A percentile compares a stretch with the other conserved stretches of the same genome.
Evolutionary conservation across 139 green algal genomes (phyloP).

Genomic region (Helicosporidium sp.): DNA sequence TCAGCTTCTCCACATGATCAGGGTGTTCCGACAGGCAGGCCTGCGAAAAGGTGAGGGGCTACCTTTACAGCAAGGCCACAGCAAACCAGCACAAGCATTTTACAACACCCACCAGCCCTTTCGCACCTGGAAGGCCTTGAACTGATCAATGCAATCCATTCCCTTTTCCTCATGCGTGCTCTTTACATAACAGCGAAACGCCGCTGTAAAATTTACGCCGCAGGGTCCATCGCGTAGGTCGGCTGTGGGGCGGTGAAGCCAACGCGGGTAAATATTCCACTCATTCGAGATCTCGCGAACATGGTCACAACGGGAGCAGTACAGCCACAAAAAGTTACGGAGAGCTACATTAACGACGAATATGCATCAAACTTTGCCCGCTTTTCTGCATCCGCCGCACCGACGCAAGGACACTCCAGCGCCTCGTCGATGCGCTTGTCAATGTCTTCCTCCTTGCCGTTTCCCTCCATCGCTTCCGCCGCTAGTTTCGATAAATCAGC

Average conservation of each 20-base stretch:
- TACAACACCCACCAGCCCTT: background rate
- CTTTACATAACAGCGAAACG: conserved; percentile 18
- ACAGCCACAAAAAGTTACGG: too few species aligned
- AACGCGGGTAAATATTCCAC: too few species aligned
- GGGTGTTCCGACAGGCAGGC: conserved; percentile 13
- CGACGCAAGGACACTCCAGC: conserved; percentile 16
- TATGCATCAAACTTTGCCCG: too few species aligned
- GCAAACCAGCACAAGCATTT: background rate
- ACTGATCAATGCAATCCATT: conserved; percentile 19
- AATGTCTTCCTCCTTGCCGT: background rate
- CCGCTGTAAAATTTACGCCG: conserved; percentile 8
- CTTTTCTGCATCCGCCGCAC: background rate
- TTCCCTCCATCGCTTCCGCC: background rate
- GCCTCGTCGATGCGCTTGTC: conserved; percentile 7
- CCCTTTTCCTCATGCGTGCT: conserved; percentile 20
- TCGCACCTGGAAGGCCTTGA: conserved; percentile 15
- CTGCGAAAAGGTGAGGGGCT: background rate
- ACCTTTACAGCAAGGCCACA: background rate
- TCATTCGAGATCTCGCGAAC: too few species aligned
- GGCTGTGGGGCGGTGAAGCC: too few species aligned
- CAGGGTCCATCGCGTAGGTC: conserved; percentile 19
- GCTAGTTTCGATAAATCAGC: too few species aligned
- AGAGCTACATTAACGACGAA: too few species aligned
- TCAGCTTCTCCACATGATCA: conserved; percentile 14
- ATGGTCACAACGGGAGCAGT: too few species aligned